These are phyloP conservation scores for Primulina eburnea DNA, from an alignment of 257 asterid species.

Conservation along the genomic window DNA sequence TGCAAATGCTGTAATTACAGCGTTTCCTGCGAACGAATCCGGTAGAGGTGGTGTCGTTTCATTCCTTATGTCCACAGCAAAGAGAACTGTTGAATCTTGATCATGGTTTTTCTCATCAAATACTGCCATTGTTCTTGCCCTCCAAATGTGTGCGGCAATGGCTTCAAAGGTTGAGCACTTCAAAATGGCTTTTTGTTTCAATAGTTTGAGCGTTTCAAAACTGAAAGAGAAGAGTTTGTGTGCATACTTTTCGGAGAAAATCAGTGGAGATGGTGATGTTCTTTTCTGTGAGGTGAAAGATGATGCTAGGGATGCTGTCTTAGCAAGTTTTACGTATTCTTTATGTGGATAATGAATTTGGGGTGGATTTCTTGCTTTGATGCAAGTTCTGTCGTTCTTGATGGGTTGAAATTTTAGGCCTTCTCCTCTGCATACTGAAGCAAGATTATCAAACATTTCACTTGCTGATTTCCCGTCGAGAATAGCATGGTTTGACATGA, in stretches of 20 bases:
- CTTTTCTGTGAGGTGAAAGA: slow-evolving; percentile 39
- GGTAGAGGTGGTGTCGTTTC: slow-evolving; percentile 27
- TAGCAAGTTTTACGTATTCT: slow-evolving; percentile 29
- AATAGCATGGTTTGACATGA: slow-evolving; percentile 42
- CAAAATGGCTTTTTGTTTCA: slow-evolving; percentile 27
- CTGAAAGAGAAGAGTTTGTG: slow-evolving; percentile 38
- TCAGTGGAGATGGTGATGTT: slow-evolving; percentile 33
- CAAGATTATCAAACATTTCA: slow-evolving; percentile 42
- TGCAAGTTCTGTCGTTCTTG: slow-evolving; percentile 34
- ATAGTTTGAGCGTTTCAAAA: slow-evolving; percentile 21
- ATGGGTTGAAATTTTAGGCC: slow-evolving; percentile 22
- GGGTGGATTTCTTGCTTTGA: slow-evolving; percentile 46
- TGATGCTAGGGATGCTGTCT: slow-evolving; percentile 25
- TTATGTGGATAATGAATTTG: slow-evolving; percentile 38
- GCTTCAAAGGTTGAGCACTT: slow-evolving; percentile 49
- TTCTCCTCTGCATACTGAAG: slow-evolving; percentile 40
- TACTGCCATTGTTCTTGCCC: slow-evolving; percentile 36
- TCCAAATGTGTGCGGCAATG: slow-evolving; percentile 43
- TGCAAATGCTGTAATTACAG: slow-evolving; percentile 38
- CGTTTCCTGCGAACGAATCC: slow-evolving; percentile 34
- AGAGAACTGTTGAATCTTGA: slow-evolving; percentile 33
- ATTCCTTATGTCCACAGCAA: slow-evolving; percentile 43
- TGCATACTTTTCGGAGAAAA: slow-evolving; percentile 33
- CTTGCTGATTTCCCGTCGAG: slow-evolving; percentile 48
- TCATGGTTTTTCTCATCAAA: not conserved